Evolutionary conservation across 306 rosid species (phyloP).

Genomic region (Quercus wislizeni): DNA sequence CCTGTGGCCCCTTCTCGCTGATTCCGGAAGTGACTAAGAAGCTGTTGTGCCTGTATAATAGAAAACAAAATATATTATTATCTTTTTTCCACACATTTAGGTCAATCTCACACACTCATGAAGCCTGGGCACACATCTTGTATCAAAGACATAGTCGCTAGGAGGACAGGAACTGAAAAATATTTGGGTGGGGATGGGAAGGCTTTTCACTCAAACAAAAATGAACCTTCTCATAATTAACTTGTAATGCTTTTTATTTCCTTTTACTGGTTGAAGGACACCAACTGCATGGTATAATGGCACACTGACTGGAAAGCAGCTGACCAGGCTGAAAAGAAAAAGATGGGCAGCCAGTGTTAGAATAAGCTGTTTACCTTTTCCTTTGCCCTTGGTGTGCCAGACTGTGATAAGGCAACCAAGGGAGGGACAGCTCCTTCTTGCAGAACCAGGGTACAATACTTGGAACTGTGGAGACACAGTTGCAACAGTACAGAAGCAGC

Average conservation of each 20-base stretch:
- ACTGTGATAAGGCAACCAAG: slow-evolving; percentile 81
- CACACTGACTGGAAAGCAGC: not conserved
- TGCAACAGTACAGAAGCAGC: slow-evolving; percentile 82
- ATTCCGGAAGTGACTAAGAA: slow-evolving; percentile 85
- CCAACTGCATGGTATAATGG: not conserved
- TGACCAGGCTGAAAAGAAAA: not conserved
- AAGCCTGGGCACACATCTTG: not conserved
- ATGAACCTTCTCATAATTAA: not conserved
- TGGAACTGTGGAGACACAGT: slow-evolving; percentile 73
- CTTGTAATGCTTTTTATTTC: too few species aligned
- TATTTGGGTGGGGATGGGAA: not conserved
- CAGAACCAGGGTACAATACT: slow-evolving; percentile 77
- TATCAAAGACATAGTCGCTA: not conserved
- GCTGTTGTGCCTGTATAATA: slow-evolving; percentile 81
- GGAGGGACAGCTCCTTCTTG: slow-evolving; percentile 99
- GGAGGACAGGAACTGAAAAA: not conserved
- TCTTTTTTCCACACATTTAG: slow-evolving; percentile 5
- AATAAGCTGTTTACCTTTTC: slow-evolving; percentile 70
- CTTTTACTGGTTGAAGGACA: too few species aligned
- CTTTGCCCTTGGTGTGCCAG: slow-evolving; percentile 85
- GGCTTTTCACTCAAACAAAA: not conserved
- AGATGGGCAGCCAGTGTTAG: not conserved
- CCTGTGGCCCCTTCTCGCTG: slow-evolving; percentile 64
- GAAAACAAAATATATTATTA: not conserved
- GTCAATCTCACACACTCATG: not conserved